phyloP scores from a whole-genome alignment of 78 protist genomes.

The Anaeramoeba ignava region DNA sequence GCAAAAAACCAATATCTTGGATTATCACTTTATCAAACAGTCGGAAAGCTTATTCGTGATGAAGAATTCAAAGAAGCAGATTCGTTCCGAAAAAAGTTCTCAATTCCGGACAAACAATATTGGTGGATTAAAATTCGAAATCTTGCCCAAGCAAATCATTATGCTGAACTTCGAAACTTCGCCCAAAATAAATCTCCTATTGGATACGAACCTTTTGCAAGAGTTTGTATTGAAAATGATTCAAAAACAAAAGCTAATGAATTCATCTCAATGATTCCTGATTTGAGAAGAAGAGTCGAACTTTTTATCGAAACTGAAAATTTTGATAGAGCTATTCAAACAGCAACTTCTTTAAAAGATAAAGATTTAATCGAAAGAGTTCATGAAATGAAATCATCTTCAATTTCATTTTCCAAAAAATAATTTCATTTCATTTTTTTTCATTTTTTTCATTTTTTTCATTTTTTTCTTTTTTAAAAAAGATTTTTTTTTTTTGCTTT shows the following conservation, averaged over 20 bases:
- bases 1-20: neutral
- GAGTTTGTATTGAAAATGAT: neutral
- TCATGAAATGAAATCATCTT: no score
- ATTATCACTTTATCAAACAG: neutral
- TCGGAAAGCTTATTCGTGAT: neutral
- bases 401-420: no score
- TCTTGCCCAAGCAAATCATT: neutral
- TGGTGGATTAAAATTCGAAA: neutral
- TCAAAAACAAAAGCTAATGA: neutral
- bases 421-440: no score
- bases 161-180: neutral
- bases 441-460: no score
- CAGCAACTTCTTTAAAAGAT: neutral
- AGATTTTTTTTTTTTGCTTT: no score
- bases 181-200: neutral
- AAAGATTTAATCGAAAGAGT: neutral
- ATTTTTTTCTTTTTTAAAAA: no score
- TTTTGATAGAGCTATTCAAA: neutral
- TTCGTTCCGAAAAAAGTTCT: neutral
- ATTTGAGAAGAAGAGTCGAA: neutral
- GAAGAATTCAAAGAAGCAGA: neutral
- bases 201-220: neutral
- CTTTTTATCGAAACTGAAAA: neutral
- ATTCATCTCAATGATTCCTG: neutral
- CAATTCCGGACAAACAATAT: neutral